phyloP scores from a whole-genome alignment of 2,329 filamentous ascomycete genomes.

The Simplicillium sp. region DNA sequence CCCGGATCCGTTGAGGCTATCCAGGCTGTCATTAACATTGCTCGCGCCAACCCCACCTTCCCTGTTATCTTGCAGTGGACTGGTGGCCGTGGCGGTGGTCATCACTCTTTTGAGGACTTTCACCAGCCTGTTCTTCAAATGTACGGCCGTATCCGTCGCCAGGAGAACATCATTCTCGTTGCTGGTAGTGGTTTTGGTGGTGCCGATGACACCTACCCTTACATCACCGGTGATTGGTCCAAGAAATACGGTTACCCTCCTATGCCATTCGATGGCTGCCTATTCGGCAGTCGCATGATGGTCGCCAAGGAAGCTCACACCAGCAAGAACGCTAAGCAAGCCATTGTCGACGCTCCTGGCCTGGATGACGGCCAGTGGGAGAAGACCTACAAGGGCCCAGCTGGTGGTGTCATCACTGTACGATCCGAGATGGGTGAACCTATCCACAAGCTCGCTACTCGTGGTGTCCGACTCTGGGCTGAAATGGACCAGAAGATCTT shows the following conservation, averaged over 20 bases:
- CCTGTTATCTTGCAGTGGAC: conserved; percentile 95
- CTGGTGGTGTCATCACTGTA: conserved; percentile 92
- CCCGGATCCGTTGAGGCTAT: conserved; percentile 84
- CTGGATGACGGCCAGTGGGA: conserved; percentile 81
- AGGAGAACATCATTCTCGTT: conserved; percentile 78
- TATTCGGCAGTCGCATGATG: conserved; percentile 93
- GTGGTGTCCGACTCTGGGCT: conserved; percentile 92
- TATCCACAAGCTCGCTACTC: conserved; percentile 96
- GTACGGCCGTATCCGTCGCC: conserved; percentile 80
- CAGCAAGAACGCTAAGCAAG: conserved; percentile 77
- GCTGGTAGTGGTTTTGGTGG: conserved; percentile 90
- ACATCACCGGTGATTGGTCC: conserved; percentile 85
- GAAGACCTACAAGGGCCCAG: conserved; percentile 82
- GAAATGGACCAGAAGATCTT: conserved; percentile 99
- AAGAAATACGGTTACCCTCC: conserved; percentile 75
- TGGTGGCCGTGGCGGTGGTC: conserved; percentile 83
- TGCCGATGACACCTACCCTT: conserved; percentile 83
- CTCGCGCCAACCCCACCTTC: conserved; percentile 87
- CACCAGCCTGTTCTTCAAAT: conserved; percentile 85
- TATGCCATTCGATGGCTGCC: conserved; percentile 89
- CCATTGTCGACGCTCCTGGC: conserved; percentile 78
- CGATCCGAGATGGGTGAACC: conserved; percentile 99
- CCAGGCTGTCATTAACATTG: conserved; percentile 83
- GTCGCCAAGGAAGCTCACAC: conserved; percentile 87
- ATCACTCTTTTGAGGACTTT: conserved; percentile 94